phyloP scores from a whole-genome alignment of 805 yeast genomes.

The Ogataea ramenticola region DNA sequence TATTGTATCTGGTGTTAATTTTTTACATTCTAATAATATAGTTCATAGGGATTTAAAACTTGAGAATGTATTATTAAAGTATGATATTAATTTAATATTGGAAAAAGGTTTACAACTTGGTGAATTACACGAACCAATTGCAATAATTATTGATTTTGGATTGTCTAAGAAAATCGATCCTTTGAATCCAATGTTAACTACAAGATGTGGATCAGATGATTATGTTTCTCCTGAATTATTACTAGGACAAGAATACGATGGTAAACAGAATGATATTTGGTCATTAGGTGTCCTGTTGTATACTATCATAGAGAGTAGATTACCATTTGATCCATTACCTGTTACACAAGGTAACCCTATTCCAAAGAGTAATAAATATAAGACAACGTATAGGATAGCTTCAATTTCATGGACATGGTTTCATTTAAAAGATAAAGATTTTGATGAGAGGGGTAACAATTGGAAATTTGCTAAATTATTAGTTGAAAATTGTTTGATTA shows the following conservation, averaged over 20 bases:
- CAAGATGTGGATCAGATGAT: slow-evolving; percentile 95
- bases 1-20: slow-evolving; percentile 58
- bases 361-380: slow-evolving; percentile 38
- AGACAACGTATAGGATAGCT: slow-evolving; percentile 84
- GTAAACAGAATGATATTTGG: slow-evolving; percentile 90
- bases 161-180: slow-evolving; percentile 64
- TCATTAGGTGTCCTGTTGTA: slow-evolving; percentile 89
- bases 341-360: slow-evolving; percentile 27
- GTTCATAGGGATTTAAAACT: slow-evolving; percentile 91
- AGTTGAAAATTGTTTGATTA: slow-evolving; percentile 42
- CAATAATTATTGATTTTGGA: slow-evolving; percentile 82
- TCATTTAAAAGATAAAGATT: slow-evolving; percentile 30
- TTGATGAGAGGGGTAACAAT: slow-evolving; percentile 10
- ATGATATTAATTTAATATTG: slow-evolving; percentile 27
- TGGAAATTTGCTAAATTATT: slow-evolving; percentile 43
- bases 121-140: slow-evolving; percentile 19
- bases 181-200: slow-evolving; percentile 57
- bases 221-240: slow-evolving; percentile 92
- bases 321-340: slow-evolving; percentile 90
- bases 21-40: slow-evolving; percentile 58
- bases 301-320: slow-evolving; percentile 72
- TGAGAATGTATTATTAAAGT: slow-evolving; percentile 61
- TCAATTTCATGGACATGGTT: slow-evolving; percentile 90
- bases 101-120: neutral
- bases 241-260: slow-evolving; percentile 88